Base-by-base conservation (phyloP, 2,329 filamentous ascomycete genomes). In the Zasmidium citrigriseum region DNA sequence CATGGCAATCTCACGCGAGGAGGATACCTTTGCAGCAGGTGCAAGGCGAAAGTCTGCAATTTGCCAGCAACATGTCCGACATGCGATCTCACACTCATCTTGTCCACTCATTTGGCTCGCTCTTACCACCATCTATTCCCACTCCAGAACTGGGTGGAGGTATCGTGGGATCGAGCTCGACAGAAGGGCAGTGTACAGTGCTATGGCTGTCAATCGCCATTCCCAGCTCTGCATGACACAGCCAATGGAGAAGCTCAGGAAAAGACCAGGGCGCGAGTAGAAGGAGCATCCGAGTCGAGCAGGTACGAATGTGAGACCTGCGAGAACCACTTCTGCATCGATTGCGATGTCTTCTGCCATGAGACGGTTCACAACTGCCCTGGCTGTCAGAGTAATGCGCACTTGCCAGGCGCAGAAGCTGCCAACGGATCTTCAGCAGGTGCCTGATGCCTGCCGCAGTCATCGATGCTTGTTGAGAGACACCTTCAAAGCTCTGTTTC, bases 281-380 rank as follows among this genome's bases (percentile, higher is more conserved):
- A 72, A 52, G 72, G 89, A 1, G 88, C 93, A 46, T 93, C 90
- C 72, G 91, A 96, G 78, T 95, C 89, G 70, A 87, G 89, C 49
- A 81, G 95, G 52, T 99, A 99, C 72, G 90, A 90, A 59, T 99
- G 95, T 73, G 85, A 89, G 66, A 87, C 88, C n/a, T 99, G 95
- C 75, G 77, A 83, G 2, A 87, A 90, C 59, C 93, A 98, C 76
- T 99, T 98, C 73, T 99, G 95, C 79, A 96, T 99, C 64, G 95
- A 99, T 73, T 99, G 95, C 74, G 95, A 99, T 74, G 86, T 97
- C 22, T 97, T 95, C 77, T 89, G 91, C 22, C 95, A 99, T 73
- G 92, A 97, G 77, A 86, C 96, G 12, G 84, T 96, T 52, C 93
- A 99, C 73, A 98, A 98, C 75, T 99, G 95, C 70, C 93, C 95